Percentiles rank a stretch among this genome's conserved stretches.
These are phyloP conservation scores for Conidiobolus incongruus DNA, from an alignment of 371 early-diverging fungal genomes.

Conservation along the genomic window DNA sequence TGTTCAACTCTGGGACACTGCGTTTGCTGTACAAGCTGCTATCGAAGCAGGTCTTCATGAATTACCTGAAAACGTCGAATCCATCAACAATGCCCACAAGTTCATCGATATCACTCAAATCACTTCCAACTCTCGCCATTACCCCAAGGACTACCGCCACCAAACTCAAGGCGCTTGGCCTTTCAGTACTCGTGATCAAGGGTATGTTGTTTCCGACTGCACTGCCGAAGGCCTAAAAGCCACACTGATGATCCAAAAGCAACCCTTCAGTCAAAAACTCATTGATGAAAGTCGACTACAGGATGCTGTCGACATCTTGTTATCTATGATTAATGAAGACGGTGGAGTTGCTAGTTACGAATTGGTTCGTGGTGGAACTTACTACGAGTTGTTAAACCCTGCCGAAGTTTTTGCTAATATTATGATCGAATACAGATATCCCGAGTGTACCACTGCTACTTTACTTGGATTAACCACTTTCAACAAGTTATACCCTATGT, in stretches of 20 bases:
- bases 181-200: constrained; percentile 83
- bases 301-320: constrained; percentile 72
- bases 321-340: constrained; percentile 75
- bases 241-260: constrained; percentile 13
- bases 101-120: constrained; percentile 75
- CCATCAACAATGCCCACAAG: constrained; percentile 39
- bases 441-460: constrained; percentile 90
- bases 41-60: constrained; percentile 25
- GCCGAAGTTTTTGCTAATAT: constrained; percentile 89
- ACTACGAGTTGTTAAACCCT: constrained; percentile 76
- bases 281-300: constrained; percentile 35
- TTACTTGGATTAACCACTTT: constrained; percentile 66
- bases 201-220: constrained; percentile 89
- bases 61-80: constrained; percentile 34
- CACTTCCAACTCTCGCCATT: constrained; percentile 30
- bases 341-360: constrained; percentile 91
- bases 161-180: constrained; percentile 84
- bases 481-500: constrained; percentile 45
- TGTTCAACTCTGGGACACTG: constrained; percentile 91
- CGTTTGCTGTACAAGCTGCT: constrained; percentile 64
- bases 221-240: constrained; percentile 90
- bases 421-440: constrained; percentile 93
- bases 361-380: constrained; percentile 42
- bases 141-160: constrained; percentile 54
- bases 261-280: constrained; percentile 15